Evolutionary conservation across 2,329 filamentous ascomycete genomes (phyloP).

Genomic region (Aspergillus jensenii): DNA sequence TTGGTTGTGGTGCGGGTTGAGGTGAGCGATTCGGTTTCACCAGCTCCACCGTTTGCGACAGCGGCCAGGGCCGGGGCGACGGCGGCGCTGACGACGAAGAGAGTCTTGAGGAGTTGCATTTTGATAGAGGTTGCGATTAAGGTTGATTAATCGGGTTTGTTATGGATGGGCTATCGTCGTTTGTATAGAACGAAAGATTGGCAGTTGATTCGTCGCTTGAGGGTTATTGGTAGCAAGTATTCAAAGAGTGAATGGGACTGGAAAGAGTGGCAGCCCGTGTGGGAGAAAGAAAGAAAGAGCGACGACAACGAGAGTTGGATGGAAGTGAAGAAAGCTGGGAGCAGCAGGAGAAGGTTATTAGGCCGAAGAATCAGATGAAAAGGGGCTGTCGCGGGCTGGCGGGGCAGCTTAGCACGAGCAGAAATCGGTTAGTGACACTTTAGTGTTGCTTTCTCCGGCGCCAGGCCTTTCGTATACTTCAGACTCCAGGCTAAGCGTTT

Average conservation of each 20-base stretch:
- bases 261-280: constrained; percentile 37
- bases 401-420: neutral
- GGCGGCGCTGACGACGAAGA: constrained; percentile 29
- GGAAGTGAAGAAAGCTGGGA: neutral
- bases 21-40: constrained; percentile 17
- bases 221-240: neutral
- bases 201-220: constrained; percentile 2
- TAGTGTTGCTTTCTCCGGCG: no score
- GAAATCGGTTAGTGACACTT: neutral
- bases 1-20: constrained; percentile 25
- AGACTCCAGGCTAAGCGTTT: neutral
- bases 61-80: constrained; percentile 31
- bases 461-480: no score
- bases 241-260: constrained; percentile 35
- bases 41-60: constrained; percentile 1
- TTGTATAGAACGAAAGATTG: neutral
- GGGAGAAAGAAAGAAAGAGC: constrained; percentile 20
- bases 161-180: neutral
- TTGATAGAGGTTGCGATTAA: constrained; percentile 8
- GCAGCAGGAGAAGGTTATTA: neutral
- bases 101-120: constrained; percentile 37
- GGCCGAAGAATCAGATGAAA: neutral
- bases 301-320: constrained; percentile 10
- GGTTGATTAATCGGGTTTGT: neutral
- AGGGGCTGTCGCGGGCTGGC: neutral